These are phyloP conservation scores for Domatiomyces globalis DNA, from an alignment of 2,329 filamentous ascomycete species.

Conservation along the genomic window DNA sequence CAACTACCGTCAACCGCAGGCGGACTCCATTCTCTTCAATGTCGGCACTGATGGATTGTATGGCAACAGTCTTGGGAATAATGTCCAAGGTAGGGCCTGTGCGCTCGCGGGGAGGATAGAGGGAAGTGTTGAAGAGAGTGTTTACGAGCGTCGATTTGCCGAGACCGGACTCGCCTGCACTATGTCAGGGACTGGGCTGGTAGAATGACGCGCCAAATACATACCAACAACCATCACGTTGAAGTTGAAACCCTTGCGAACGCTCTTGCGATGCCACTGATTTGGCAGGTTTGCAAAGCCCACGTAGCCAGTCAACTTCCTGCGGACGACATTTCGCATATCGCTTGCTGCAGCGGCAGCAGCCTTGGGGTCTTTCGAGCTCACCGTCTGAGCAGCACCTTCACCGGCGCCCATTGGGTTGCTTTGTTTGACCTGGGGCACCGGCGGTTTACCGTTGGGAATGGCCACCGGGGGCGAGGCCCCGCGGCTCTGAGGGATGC, in stretches of 20 bases:
- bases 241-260: constrained; percentile 99
- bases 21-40: constrained; percentile 98
- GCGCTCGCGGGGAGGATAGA: constrained; percentile 97
- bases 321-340: constrained; percentile 88
- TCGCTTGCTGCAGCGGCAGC: constrained; percentile 45
- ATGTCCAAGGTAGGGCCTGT: constrained; percentile 95
- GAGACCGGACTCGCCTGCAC: constrained; percentile 85
- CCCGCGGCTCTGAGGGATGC: constrained; percentile 10
- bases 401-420: constrained; percentile 38
- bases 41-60: constrained; percentile 87
- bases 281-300: constrained; percentile 98
- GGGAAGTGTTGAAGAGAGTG: constrained; percentile 97
- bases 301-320: constrained; percentile 96
- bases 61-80: constrained; percentile 93
- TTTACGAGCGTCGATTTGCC: constrained; percentile 99
- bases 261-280: constrained; percentile 99
- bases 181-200: constrained; percentile 1
- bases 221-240: constrained; percentile 99
- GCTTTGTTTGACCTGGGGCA: constrained; percentile 44
- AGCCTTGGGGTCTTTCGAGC: constrained; percentile 50
- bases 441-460: constrained; percentile 38
- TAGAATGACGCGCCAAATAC: constrained; percentile 27
- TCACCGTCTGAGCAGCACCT: constrained; percentile 44
- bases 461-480: constrained; percentile 27
- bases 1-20: constrained; percentile 88